Conservation (phyloP, 768 basidiomycete genomes). For the Postia placenta region DNA sequence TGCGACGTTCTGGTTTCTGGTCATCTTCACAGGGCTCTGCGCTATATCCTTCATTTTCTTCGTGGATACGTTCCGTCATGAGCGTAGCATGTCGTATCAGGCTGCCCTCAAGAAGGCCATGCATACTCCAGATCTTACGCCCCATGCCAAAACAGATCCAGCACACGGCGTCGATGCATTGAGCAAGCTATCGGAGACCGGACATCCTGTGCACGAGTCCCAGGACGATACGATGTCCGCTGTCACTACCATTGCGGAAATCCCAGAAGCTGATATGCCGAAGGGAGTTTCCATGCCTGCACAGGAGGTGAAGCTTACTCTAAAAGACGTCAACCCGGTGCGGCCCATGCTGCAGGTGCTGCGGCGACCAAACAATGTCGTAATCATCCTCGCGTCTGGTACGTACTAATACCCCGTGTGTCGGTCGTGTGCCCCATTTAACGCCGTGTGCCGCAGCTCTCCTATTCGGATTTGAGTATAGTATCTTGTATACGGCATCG, state of each 20-base stretch:
- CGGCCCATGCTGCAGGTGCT: conserved; percentile 55
- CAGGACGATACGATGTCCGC: conserved; percentile 2
- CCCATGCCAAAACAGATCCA: background rate
- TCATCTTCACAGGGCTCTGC: conserved; percentile 50
- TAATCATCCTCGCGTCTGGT: conserved; percentile 64
- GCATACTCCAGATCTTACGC: background rate
- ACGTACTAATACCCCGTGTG: no score
- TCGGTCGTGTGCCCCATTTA: background rate
- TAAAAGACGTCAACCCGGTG: conserved; percentile 70
- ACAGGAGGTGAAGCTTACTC: conserved; percentile 40
- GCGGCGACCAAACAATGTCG: conserved; percentile 57
- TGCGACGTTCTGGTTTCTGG: conserved; percentile 78
- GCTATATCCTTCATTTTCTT: conserved; percentile 59
- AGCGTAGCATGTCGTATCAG: conserved; percentile 79
- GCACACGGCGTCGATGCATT: background rate
- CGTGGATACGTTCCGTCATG: conserved; percentile 79
- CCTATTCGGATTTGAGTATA: conserved; percentile 65
- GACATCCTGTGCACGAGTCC: background rate
- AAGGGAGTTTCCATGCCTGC: no score
- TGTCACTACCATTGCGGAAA: conserved; percentile 8
- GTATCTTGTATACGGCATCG: conserved; percentile 67
- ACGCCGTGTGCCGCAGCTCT: conserved; percentile 37
- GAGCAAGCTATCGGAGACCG: background rate
- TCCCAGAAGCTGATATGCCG: background rate
- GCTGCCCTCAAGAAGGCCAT: conserved; percentile 44